Percentiles rank a stretch among this genome's conserved stretches.
phyloP scores from a whole-genome alignment of 1,284 basidiomycete species.

The Ganoderma resinaceum region DNA sequence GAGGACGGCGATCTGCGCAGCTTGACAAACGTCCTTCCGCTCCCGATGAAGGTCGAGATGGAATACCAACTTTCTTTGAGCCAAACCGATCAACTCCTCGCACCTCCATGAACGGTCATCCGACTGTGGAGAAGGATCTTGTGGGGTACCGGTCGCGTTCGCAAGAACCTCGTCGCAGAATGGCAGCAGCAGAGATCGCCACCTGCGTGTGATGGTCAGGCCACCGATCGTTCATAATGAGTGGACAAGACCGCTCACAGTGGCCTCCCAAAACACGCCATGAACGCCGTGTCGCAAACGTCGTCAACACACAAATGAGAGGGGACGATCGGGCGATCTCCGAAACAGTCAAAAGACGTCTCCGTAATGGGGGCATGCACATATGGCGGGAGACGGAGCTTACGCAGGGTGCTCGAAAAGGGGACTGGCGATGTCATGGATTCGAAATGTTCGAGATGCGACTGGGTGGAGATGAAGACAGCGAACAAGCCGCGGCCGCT shows the following conservation, averaged over 20 bases:
- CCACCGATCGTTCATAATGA: not conserved
- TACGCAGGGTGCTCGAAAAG: not conserved
- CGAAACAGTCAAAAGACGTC: not conserved
- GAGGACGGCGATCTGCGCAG: not conserved
- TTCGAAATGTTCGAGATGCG: not conserved
- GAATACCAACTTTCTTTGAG: not conserved
- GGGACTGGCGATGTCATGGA: not conserved
- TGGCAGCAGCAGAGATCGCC: not conserved
- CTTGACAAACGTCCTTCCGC: not conserved
- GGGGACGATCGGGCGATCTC: not conserved
- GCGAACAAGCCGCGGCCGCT: not conserved
- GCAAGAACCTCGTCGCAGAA: not conserved
- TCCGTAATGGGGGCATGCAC: not conserved
- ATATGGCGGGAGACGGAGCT: not conserved
- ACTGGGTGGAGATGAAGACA: not conserved
- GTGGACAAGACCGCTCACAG: not conserved
- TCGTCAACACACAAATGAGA: not conserved
- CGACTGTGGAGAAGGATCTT: not conserved
- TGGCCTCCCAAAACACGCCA: constrained; percentile 1
- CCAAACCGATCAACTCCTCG: not conserved
- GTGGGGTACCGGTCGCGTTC: not conserved
- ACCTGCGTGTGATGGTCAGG: not conserved
- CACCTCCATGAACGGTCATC: not conserved
- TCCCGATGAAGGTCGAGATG: not conserved
- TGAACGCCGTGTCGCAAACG: not conserved